Evolutionary conservation across 2,329 filamentous ascomycete genomes (phyloP), one percentile per base, ranked within the genome.

Genomic region (Beauveria asiatica): DNA sequence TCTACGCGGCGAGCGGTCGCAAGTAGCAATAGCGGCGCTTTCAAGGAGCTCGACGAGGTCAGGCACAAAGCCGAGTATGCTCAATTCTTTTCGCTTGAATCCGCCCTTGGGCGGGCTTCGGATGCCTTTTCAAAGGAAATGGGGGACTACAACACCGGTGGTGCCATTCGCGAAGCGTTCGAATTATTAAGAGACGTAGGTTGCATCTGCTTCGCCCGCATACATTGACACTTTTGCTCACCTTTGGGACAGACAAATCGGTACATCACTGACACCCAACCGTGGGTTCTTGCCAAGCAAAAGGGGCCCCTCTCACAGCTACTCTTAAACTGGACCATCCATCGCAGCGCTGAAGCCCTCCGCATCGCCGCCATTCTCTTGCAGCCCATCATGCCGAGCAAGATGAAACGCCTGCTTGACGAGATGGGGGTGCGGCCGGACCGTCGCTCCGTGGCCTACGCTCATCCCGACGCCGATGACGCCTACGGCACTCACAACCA

Each of bases 351-450:
- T 9, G 94, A 99, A 74, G 83, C 88, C 5, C 71, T 97, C 51
- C 87, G 94, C 42, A 83, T 97, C 25, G 78, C 80, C 0, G 90
- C 87, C 16, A 96, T 99, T 66, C 77, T 97, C 51, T 76, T 99
- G 49, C 92, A 96, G 72, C 92, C 94, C 1, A 90, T 92, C 69
- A 96, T 99, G 82, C 94, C 94, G 0, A 79, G 76, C 45, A 96
- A 95, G 72, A 83, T 90, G 51, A 74, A 75, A 11, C 76, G 83
- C 65, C 73, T 97, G 37, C 81, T 99, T 0, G 88, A 96, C 70
- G 82, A 87, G 67, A 76, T 99, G 9, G 87, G 89, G 1, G 92
- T 99, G 5, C 74, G 77, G 3, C 70, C 76, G 9, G 78, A 82
- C 10, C 82, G 81, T 57, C 81, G 93, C 60, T 81, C 77, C 0